Evolutionary conservation across 805 yeast genomes (phyloP), one percentile per base, ranked within the genome.

Genomic region (Cyberlindnera japonica): DNA sequence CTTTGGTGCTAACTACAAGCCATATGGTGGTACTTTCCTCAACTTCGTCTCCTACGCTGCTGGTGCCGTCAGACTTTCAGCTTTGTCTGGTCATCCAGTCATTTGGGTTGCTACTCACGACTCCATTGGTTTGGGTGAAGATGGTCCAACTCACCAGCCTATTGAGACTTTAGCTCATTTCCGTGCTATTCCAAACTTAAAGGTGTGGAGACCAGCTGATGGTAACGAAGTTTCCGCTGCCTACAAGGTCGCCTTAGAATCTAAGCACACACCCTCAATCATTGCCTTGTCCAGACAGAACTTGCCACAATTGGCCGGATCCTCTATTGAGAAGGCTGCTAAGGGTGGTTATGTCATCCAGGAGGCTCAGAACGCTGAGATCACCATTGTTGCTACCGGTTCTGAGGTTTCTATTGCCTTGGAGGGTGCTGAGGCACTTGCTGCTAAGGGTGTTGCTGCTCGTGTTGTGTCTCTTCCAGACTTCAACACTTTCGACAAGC

Each of bases 61-160:
- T 26, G 91, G 91, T 72, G 88, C 93, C 54, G 79, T 84, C 40
- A 81, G 93, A 78, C 75, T 84, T 61, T 74, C 90, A 41, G 91
- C 93, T 41, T 69, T 85, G 50, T 82, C 90, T 44, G 85, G 84
- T 54, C 85, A 79, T 60, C 91, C 90, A 50, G 78, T 84, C 53
- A 75, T 79, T 55, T 83, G 89, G 85, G 88, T 85, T 48, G 93
- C 93, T 47, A 85, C 93, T 44, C 93, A 85, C 64, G 95, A 85
- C 65, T 84, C 93, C 33, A 83, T 85, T 57, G 93, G 93, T 68
- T 70, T 83, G 57, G 93, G 95, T 71, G 93, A 85, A 72, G 93
- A 85, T 65, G 93, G 93, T 62, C 93, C 93, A 68, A 85, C 93
- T 62, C 95, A 85, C 69, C 93, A 85, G 69, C 93, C 95, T 66